Base-by-base conservation (phyloP, 306 rosid species). In the Begonia peltatifolia region DNA sequence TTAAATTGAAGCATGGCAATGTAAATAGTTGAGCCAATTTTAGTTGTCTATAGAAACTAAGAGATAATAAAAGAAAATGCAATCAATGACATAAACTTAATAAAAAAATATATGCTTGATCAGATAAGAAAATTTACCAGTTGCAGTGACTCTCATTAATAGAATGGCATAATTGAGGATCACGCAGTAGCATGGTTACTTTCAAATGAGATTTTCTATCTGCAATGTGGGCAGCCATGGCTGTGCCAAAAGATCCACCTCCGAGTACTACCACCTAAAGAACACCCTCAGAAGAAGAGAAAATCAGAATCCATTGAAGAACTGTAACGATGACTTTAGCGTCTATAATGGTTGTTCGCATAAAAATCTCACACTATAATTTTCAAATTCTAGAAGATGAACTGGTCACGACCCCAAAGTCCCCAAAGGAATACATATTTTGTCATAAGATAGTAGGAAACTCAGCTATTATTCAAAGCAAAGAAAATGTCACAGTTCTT, bases 171-270 rank as follows among this genome's bases (percentile, higher is more conserved):
- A 89, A 76, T 78, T 74, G 76, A 71, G 87, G 77, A 60, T 89
- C 97, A 53, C 97, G 79, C 57, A 84, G 75, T 12, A 89, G 83
- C 90, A 89, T 82, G 53, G 57, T 56, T 23, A 89, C 97, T 72
- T 89, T 89, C 79, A 89, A 59, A 53, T 84, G 67, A 41, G 83
- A 65, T 76, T 84, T 89, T 55, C 82, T 78, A 61, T 71, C 61
- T 15, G 97, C 97, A 50, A 89, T 77, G 76, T 89, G 95, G 35
- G 94, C 87, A 63, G 95, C 95, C 95, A 89, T 84, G 42, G 97
- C 97, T 13, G 95, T 84, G 59, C 93, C 97, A 76, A 89, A 89
- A 13, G 95, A 89, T 13, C 97, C 97, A 59, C 95, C 95, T 55
- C 97, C 97, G 55, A 89, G 97, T 71, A 89, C 89, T 49, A 83